Evolutionary conservation across 768 basidiomycete genomes (phyloP).

Genomic region (Tricholoma matsutake): DNA sequence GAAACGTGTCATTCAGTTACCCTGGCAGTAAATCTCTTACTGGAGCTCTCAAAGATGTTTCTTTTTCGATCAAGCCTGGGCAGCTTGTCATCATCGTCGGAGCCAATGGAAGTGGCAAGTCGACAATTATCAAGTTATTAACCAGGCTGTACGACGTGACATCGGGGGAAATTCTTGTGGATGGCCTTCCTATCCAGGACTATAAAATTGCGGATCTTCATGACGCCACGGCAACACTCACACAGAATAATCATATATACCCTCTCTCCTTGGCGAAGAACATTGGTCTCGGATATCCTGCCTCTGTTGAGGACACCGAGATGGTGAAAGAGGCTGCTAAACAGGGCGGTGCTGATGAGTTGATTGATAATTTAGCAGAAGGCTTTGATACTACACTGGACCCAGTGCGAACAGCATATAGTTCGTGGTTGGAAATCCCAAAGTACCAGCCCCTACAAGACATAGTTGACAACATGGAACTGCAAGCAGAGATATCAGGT

Average conservation of each 20-base stretch:
- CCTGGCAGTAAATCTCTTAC: constrained; percentile 34
- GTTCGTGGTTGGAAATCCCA: not conserved
- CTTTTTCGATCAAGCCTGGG: constrained; percentile 42
- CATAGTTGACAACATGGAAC: constrained; percentile 12
- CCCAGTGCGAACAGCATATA: constrained; percentile 2
- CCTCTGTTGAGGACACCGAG: constrained; percentile 10
- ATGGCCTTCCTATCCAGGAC: constrained; percentile 34
- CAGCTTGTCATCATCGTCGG: constrained; percentile 56
- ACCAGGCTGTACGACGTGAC: constrained; percentile 46
- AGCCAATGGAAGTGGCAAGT: constrained; percentile 53
- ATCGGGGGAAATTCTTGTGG: constrained; percentile 40
- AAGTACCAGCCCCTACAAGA: constrained; percentile 10
- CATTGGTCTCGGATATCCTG: constrained; percentile 29
- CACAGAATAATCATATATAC: constrained; percentile 46
- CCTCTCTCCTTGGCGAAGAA: constrained; percentile 44
- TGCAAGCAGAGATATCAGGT: constrained; percentile 10
- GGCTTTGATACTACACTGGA: constrained; percentile 18
- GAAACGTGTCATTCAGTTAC: constrained; percentile 52
- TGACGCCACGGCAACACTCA: constrained; percentile 42
- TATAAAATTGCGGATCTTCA: constrained; percentile 42
- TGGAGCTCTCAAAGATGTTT: constrained; percentile 36
- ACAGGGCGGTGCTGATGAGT: constrained; percentile 22
- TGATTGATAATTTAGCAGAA: constrained; percentile 8
- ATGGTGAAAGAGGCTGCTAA: constrained; percentile 28
- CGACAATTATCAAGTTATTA: constrained; percentile 48